phyloP scores from a whole-genome alignment of 2,329 filamentous ascomycete genomes.

The Fusarium sp. region DNA sequence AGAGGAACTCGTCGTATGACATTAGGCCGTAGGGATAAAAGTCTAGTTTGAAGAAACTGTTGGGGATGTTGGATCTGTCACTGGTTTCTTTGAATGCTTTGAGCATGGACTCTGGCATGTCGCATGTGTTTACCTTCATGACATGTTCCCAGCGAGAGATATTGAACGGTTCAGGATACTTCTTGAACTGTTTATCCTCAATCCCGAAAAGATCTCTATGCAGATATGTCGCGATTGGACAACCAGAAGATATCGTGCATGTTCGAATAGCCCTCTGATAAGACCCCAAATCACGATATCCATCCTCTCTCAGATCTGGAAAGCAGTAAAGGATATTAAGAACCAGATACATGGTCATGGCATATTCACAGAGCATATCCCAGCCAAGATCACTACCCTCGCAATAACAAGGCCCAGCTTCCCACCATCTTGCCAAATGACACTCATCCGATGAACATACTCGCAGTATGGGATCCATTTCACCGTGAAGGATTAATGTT shows the following conservation, averaged over 20 bases:
- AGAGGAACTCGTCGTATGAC: constrained; percentile 7
- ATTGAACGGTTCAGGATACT: neutral
- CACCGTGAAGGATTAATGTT: constrained; percentile 2
- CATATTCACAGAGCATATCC: neutral
- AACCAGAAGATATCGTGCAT: neutral
- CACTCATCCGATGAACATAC: neutral
- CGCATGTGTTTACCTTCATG: neutral
- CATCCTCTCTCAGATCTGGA: neutral
- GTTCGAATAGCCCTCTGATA: neutral
- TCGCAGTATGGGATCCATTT: constrained; percentile 7
- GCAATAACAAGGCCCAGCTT: neutral
- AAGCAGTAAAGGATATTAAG: constrained; percentile 17
- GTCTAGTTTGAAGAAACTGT: neutral
- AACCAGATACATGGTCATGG: neutral
- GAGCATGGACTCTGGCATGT: neutral
- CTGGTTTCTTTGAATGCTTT: neutral
- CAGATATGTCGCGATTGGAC: neutral
- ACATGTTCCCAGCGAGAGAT: neutral
- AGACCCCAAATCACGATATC: neutral
- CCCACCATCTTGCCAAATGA: neutral
- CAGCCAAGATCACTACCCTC: neutral
- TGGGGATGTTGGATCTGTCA: neutral
- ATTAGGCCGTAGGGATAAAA: constrained; percentile 24
- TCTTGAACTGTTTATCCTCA: neutral
- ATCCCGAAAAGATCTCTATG: constrained; percentile 17